Evolutionary conservation across 768 basidiomycete species (phyloP).

Genomic region (Mycena metata): DNA sequence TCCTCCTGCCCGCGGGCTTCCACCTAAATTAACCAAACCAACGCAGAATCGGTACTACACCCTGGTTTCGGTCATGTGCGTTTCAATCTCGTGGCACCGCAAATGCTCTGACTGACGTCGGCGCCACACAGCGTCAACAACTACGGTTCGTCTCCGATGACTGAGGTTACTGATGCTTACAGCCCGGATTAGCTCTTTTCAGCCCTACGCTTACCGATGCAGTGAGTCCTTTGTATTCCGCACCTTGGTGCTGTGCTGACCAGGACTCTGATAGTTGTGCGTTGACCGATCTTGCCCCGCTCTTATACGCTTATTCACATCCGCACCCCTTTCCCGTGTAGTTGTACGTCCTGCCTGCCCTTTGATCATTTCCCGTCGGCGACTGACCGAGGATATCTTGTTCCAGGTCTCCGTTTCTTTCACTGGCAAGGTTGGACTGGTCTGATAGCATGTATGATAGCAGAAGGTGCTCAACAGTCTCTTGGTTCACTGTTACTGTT

Average conservation of each 20-base stretch:
- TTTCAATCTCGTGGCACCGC: conserved; percentile 10
- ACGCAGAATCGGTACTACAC: conserved; percentile 72
- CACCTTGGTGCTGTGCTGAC: background rate
- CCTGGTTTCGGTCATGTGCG: conserved; percentile 64
- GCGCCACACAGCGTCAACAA: conserved; percentile 60
- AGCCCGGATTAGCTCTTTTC: conserved; percentile 54
- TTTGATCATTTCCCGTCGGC: conserved; percentile 19
- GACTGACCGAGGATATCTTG: background rate
- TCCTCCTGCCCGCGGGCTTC: conserved; percentile 1
- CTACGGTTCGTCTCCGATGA: conserved; percentile 56
- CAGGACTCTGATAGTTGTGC: conserved; percentile 30
- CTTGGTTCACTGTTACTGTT: background rate
- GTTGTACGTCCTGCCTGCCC: conserved; percentile 47
- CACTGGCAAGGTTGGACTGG: conserved; percentile 76
- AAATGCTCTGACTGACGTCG: conserved; percentile 9
- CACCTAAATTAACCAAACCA: background rate
- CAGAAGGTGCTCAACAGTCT: conserved; percentile 58
- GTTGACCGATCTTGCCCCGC: conserved; percentile 11
- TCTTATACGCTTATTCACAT: conserved; percentile 7
- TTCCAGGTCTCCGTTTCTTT: conserved; percentile 60
- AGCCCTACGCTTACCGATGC: conserved; percentile 52
- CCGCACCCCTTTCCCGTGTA: conserved; percentile 35
- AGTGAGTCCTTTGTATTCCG: conserved; percentile 47
- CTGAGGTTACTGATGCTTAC: conserved; percentile 16
- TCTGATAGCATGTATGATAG: conserved; percentile 64